Evolutionary conservation across 345 rosid genomes (phyloP).

Genomic region (Pseudoturritis turrita): DNA sequence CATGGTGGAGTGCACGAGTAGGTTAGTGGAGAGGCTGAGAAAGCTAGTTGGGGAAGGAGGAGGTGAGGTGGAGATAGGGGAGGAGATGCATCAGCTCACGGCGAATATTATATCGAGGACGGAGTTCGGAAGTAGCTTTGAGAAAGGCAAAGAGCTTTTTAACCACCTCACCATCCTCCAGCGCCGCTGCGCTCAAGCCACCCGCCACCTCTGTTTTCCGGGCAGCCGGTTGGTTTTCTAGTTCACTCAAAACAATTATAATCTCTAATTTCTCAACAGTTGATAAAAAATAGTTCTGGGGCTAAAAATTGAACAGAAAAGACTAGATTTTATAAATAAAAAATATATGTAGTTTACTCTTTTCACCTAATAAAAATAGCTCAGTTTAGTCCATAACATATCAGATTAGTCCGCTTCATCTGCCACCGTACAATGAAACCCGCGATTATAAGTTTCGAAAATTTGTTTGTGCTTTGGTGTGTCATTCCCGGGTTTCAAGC

Average conservation of each 20-base stretch:
- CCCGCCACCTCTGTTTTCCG: constrained; percentile 79
- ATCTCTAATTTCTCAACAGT: not conserved
- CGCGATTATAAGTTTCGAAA: not conserved
- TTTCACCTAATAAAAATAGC: no score
- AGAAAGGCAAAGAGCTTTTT: constrained; percentile 86
- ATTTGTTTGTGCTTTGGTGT: not conserved
- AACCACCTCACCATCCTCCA: constrained; percentile 63
- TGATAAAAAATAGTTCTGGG: not conserved
- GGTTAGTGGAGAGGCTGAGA: constrained; percentile 53
- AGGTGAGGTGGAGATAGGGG: constrained; percentile 78
- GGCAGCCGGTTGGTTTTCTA: constrained; percentile 65
- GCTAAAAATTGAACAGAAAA: not conserved
- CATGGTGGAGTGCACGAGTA: constrained; percentile 82
- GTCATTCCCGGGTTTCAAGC: constrained; percentile 5
- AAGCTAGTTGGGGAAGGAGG: constrained; percentile 46
- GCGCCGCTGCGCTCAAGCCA: constrained; percentile 69
- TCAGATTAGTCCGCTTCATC: not conserved
- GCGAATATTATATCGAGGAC: constrained; percentile 87
- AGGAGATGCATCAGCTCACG: constrained; percentile 65
- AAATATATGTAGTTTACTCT: no score
- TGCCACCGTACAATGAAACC: not conserved
- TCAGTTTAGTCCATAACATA: not conserved
- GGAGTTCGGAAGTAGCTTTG: constrained; percentile 68
- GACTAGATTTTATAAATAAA: not conserved
- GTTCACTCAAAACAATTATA: no score